Base-by-base conservation (phyloP, 352 stramenopile species). In the Globisporangium lucens region DNA sequence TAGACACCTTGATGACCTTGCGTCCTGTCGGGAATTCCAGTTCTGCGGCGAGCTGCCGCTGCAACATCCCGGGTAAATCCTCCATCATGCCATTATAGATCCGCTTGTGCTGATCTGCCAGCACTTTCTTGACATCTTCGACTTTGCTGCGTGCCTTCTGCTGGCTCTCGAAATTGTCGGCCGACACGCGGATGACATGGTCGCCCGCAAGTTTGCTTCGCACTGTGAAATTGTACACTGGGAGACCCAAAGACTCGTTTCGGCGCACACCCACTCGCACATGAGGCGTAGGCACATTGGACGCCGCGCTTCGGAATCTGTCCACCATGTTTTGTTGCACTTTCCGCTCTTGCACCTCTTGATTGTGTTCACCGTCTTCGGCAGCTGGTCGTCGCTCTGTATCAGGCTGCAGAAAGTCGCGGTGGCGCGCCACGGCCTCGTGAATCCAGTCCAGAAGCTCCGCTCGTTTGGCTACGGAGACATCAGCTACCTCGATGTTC, bases 221-320 rank as follows among this genome's bases (percentile, higher is more conserved):
- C 24, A 73, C 4, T 12, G 64, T 63, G 24, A 73, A 58, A 27
- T 63, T 38, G 52, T 73, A 73, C 49, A 41, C 29, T 27, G 68
- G 68, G 8, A 20, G 56, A 3, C 63, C 68, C 20, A 47, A 2
- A n/a, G 70, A 10, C 15, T 30, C 62, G 8, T 61, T 63, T 29
- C 49, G 56, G 4, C 53, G 63, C 36, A 73, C 68, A 10, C 68
- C 57, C 4, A 73, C 30, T 15, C 68, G 68, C 15, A 73, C 56
- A 9, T 70, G 58, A 15, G 68, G 63, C 22, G 33, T 55, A 1
- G 49, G 63, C n/a, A 24, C 53, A 38, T 59, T n/a, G 12, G 41
- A 49, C 15, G 41, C 41, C 22, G 41, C 41, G 13, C 41, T 17
- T n/a, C 41, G 41, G 41, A 49, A 49, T 17, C 15, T 49, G 13